phyloP scores from a whole-genome alignment of 352 stramenopile genomes.

The Phytophthora europaea region DNA sequence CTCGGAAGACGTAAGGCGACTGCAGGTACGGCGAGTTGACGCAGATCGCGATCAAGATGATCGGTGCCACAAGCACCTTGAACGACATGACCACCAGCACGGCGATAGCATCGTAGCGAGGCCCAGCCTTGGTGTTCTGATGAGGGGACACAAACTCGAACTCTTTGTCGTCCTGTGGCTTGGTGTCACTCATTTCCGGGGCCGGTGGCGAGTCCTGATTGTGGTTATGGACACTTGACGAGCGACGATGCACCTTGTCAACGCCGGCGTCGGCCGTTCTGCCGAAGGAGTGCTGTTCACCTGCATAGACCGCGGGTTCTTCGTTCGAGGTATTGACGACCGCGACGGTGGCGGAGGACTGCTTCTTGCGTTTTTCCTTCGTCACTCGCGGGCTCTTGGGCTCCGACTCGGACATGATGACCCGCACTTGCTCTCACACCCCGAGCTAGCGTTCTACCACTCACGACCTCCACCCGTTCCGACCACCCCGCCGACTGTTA shows the following conservation, averaged over 20 bases:
- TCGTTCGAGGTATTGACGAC: constrained; percentile 39
- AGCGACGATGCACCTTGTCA: constrained; percentile 33
- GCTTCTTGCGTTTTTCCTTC: constrained; percentile 50
- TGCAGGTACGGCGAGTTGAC: constrained; percentile 46
- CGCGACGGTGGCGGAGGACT: constrained; percentile 42
- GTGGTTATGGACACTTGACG: constrained; percentile 22
- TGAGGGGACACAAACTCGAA: constrained; percentile 39
- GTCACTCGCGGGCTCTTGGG: constrained; percentile 29
- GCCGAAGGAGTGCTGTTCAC: constrained; percentile 37
- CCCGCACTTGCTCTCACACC: constrained; percentile 4
- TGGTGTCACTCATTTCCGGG: constrained; percentile 12
- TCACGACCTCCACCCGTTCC: constrained; percentile 4
- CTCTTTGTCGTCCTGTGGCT: constrained; percentile 31
- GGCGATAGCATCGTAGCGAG: constrained; percentile 38
- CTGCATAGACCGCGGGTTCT: constrained; percentile 26
- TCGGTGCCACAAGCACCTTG: constrained; percentile 45
- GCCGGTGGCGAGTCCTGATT: constrained; percentile 9
- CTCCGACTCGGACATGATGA: constrained; percentile 36
- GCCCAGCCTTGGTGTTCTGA: constrained; percentile 25
- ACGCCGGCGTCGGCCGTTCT: constrained; percentile 15
- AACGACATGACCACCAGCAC: constrained; percentile 50
- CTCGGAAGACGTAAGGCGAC: constrained; percentile 46
- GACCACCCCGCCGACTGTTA: constrained; percentile 25
- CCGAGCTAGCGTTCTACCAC: constrained; percentile 7
- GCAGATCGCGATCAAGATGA: constrained; percentile 45